Evolutionary conservation across 1,284 basidiomycete species (phyloP), one percentile per base, ranked within the genome.

Genomic region (Ceratorhiza oryzae-sativae): DNA sequence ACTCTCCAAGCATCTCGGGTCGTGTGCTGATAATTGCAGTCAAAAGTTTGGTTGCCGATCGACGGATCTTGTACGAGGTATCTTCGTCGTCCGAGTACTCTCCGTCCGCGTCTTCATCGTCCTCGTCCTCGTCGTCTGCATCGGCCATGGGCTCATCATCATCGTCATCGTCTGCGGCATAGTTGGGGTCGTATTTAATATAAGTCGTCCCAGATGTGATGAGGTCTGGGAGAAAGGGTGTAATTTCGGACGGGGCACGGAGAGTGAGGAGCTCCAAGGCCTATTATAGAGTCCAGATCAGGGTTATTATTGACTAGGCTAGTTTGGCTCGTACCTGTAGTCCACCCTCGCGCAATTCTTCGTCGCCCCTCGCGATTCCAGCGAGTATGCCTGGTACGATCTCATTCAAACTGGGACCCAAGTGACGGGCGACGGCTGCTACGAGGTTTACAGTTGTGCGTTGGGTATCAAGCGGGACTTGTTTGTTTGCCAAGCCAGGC

Each of bases 51-150:
- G 95, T 95, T 3, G 97, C 91, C 3, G 94, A 91, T 65, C 97
- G 88, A 73, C 97, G 90, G 73, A 98, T 95, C 82, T 98, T 98
- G 88, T 98, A 99, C 0, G 96, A 98, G n/a, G 94, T 92, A 79
- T 99, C 97, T 79, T 99, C 97, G 76, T 99, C 97, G 77, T 99
- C 97, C 6, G 94, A 95, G 79, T 98, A 98, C 75, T 80, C 89
- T 87, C 93, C 92, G 65, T 90, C 91, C 34, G 86, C 90, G 42
- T 89, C 90, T 0, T 94, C 92, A 41, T 89, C 90, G 0, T 94
- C 92, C 5, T 93, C 94, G 0, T 92, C 82, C 25, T 81, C 91
- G 2, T 90, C 90, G 8, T 89, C 89, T 0, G 85, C 89, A 70
- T 89, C 91, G n/a, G 83, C 88, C 86, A 91, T 91, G 73, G 91